Evolutionary conservation across 116 monocot genomes (phyloP).

Genomic region (Cymodocea nodosa): DNA sequence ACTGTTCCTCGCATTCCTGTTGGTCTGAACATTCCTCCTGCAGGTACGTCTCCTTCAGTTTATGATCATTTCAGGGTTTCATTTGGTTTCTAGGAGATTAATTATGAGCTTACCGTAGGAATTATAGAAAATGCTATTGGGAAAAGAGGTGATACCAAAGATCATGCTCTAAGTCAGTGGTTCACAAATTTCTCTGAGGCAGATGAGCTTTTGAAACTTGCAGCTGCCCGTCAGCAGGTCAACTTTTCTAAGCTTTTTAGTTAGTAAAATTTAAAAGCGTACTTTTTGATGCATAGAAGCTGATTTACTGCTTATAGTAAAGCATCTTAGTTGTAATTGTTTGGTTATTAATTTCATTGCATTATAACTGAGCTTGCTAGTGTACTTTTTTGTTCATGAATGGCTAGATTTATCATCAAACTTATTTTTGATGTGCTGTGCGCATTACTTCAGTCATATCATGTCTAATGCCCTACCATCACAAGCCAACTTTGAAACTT

Average conservation of each 20-base stretch:
- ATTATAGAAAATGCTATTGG: conserved; percentile 44
- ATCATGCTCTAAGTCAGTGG: conserved; percentile 77
- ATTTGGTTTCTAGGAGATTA: background rate
- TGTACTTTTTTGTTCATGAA: no score
- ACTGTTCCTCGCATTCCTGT: conserved; percentile 71
- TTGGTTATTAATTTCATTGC: no score
- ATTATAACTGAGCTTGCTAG: no score
- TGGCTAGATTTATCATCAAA: no score
- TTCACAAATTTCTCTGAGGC: conserved; percentile 95
- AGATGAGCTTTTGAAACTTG: conserved; percentile 88
- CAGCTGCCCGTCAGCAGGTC: conserved; percentile 96
- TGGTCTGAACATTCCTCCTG: conserved; percentile 43
- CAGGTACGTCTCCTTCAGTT: conserved; percentile 29
- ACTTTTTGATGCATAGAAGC: no score
- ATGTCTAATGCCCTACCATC: no score
- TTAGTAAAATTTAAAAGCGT: no score
- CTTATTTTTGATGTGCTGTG: no score
- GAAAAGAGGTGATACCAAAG: conserved; percentile 87
- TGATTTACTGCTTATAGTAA: no score
- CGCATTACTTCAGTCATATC: no score
- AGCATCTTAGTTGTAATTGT: no score
- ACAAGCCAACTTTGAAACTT: no score
- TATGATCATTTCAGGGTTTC: background rate
- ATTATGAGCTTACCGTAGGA: conserved; percentile 18
- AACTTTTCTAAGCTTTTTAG: background rate